These are phyloP conservation scores for Coriaria nepalensis DNA, from an alignment of 306 rosid species.

Conservation along the genomic window DNA sequence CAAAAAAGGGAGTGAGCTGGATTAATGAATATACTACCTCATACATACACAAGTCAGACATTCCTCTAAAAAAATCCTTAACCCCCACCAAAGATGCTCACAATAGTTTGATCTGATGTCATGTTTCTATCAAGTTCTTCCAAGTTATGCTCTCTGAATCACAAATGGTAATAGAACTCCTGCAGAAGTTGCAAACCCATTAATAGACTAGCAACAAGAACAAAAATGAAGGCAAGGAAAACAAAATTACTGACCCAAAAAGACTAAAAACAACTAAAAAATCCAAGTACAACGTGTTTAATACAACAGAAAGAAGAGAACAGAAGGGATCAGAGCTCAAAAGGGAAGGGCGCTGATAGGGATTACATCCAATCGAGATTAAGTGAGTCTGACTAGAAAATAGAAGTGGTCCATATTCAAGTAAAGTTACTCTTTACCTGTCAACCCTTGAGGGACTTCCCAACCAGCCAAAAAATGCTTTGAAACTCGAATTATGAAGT, in stretches of 20 bases:
- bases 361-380: too few species aligned
- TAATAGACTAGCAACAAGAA: not conserved
- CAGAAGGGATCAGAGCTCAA: too few species aligned
- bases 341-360: too few species aligned
- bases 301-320: too few species aligned
- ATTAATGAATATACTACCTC: conserved; percentile 28
- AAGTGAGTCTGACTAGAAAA: too few species aligned
- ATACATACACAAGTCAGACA: conserved; percentile 41
- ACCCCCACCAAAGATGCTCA: conserved; percentile 31
- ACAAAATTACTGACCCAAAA: not conserved
- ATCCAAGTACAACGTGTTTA: too few species aligned
- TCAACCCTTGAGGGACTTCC: too few species aligned
- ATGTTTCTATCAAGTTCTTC: conserved; percentile 18
- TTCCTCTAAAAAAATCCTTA: conserved; percentile 34
- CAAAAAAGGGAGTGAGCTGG: not conserved
- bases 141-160: conserved; percentile 21
- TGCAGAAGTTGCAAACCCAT: not conserved
- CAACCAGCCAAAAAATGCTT: too few species aligned
- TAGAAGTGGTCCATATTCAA: too few species aligned
- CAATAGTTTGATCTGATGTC: conserved; percentile 29
- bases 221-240: not conserved
- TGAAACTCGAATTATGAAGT: too few species aligned
- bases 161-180: conserved; percentile 5
- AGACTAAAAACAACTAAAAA: not conserved
- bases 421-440: too few species aligned